Percentiles rank a stretch among this genome's conserved stretches.
phyloP scores from a whole-genome alignment of 2,329 filamentous ascomycete genomes.

The Botrytis medusae region DNA sequence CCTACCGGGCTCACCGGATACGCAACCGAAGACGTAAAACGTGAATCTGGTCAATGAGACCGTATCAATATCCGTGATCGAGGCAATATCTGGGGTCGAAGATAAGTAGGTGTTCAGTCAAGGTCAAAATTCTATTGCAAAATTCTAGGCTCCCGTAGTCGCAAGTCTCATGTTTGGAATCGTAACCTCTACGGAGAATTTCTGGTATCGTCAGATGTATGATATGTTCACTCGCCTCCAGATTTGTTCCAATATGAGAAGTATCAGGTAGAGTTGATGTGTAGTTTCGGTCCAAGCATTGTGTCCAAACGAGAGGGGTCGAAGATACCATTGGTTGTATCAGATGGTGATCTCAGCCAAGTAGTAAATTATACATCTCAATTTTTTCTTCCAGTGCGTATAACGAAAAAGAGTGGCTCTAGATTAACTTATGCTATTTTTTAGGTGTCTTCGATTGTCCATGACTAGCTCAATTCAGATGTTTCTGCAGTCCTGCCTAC shows the following conservation, averaged over 20 bases:
- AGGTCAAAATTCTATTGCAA: neutral
- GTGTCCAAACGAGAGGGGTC: too few species aligned
- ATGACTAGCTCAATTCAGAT: neutral
- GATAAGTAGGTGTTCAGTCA: neutral
- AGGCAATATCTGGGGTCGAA: neutral
- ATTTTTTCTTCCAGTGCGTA: neutral
- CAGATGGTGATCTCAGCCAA: neutral
- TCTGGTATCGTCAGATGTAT: neutral
- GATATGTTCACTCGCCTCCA: neutral
- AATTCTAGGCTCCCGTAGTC: neutral
- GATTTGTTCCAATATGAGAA: neutral
- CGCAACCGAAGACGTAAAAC: neutral
- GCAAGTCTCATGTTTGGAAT: neutral
- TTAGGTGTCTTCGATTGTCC: neutral
- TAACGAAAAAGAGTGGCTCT: neutral
- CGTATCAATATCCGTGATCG: neutral
- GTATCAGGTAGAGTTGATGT: neutral
- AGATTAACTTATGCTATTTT: neutral
- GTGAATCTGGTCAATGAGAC: neutral
- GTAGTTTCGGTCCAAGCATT: neutral
- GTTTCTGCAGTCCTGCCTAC: neutral
- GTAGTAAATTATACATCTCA: neutral
- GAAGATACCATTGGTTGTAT: neutral
- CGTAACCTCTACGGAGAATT: neutral
- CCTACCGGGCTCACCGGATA: neutral